These are phyloP conservation scores for Ramichloridium luteum DNA, from an alignment of 2,329 filamentous ascomycete species.

Conservation along the genomic window DNA sequence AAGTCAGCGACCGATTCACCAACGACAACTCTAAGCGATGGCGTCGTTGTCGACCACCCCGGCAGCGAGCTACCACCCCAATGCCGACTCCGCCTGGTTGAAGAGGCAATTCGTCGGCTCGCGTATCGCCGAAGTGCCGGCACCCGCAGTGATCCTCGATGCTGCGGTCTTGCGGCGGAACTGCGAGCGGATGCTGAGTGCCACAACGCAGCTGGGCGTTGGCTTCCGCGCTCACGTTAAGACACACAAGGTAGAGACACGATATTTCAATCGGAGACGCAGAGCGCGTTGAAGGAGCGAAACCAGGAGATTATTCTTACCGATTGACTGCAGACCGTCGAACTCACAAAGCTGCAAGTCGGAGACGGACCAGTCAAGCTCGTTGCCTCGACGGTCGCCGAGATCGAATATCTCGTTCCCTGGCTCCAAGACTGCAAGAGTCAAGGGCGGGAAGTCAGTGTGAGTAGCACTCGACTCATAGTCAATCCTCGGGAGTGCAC, in stretches of 20 bases:
- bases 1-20: too few relatives aligned
- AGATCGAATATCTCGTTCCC: conserved; percentile 55
- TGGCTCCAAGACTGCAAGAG: conserved; percentile 47
- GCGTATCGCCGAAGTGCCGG: conserved; percentile 46
- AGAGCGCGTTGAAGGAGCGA: not conserved
- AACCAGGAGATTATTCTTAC: not conserved
- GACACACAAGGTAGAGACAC: conserved; percentile 56
- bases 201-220: conserved; percentile 46
- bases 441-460: conserved; percentile 45
- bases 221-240: conserved; percentile 69
- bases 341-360: conserved; percentile 59
- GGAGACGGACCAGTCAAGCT: conserved; percentile 47
- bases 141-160: conserved; percentile 58
- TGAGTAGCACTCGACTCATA: too few relatives aligned
- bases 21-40: too few relatives aligned
- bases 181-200: conserved; percentile 58
- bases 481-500: too few relatives aligned
- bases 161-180: conserved; percentile 53
- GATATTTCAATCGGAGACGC: not conserved
- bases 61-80: too few relatives aligned
- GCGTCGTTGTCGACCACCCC: too few relatives aligned
- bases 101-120: conserved; percentile 48
- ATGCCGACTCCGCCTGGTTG: too few relatives aligned
- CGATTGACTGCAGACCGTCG: conserved; percentile 43
- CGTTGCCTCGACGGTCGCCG: conserved; percentile 61